Evolutionary conservation across 441 rosid species (phyloP), one percentile per base, ranked within the genome.

Genomic region (Breynia disticha): DNA sequence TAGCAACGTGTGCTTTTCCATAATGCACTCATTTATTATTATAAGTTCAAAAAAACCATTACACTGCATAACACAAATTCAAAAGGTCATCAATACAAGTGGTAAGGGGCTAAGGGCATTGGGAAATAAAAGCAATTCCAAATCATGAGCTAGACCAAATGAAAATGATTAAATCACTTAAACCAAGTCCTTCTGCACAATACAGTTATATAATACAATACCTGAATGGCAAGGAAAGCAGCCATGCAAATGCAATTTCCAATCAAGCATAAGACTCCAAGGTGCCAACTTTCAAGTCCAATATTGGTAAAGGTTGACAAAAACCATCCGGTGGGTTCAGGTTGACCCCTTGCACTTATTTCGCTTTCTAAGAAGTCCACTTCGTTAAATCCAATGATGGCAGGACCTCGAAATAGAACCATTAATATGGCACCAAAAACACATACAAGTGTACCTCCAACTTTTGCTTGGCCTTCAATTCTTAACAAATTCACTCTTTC

Each of bases 191-290:
- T 32, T 41, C 35, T 28, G 16, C 6, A 19, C 12, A 16, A 14
- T 11, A 10, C 6, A 59, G 49, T 12, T 5, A 24, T 15, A 19
- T 11, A 45, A 63, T 52, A 50, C 21, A 19, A 56, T 74, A 87
- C 98, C 98, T 93, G 97, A 66, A 88, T 76, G 65, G 90, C 96
- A 24, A 89, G 76, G 68, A 83, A 93, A 54, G 88, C 74, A 60
- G 97, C 97, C 99, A 93, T 93, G 79, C 97, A 83, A 72, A 89
- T 77, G 67, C 99, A 93, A 72, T 89, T 93, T 52, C 96, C 97
- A 35, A 93, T 74, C 66, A 93, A 73, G 76, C 97, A 89, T 58
- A 89, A 65, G 69, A 93, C 97, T 60, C 99, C 99, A 19, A 93
- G 75, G 73, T 88, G 93, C 84, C 85, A 83, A 46, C 62, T 68